Evolutionary conservation across 441 rosid species (phyloP), one percentile per base, ranked within the genome.

Genomic region (Biscutella laevigata): DNA sequence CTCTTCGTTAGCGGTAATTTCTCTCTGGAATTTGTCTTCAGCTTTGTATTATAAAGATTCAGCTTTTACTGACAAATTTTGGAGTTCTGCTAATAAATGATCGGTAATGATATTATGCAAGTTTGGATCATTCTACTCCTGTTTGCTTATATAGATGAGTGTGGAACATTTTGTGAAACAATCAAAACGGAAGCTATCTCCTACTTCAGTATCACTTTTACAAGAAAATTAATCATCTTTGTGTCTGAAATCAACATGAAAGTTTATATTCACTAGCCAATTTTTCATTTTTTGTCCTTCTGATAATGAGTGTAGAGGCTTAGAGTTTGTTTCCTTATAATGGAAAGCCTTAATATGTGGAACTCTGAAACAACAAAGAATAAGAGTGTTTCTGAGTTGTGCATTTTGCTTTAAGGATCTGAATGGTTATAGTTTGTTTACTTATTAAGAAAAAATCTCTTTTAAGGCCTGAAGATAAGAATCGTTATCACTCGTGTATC

Each of bases 1-100:
- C 86, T 86, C 64, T 86, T 86, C 71, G 58, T 83, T 45, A 79
- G 84, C 65, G 95, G 95, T 86, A 67, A 26, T 56, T 30, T 16
- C 30, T 9, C 12, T 27, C 44, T 40, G 0, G 14, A 26, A 16
- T 22, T n/a, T n/a, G 3, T 25, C 43, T 39, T 41, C 32, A 19
- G 2, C 8, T 43, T 38, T 17, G 5, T 4, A 12, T 8, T n/a
- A 29, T 27, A 4, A 0, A 10, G 13, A 21, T 16, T 39, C 27
- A 41, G 30, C 51, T 41, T 61, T 26, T 26, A 7, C 2, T 3
- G 1, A 41, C 32, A 12, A 3, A 21, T 4, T 10, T 20, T 15
- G 13, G 26, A 28, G 5, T 24, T 24, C 6, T 33, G 39, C 10
- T 19, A 9, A n/a, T n/a, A n/a, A n/a, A n/a, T n/a, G n/a, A n/a